A percentile compares a stretch with the other conserved stretches of the same genome.
Conservation (phyloP, 495 filamentous ascomycete genomes). For the Aspergillus campestris region DNA sequence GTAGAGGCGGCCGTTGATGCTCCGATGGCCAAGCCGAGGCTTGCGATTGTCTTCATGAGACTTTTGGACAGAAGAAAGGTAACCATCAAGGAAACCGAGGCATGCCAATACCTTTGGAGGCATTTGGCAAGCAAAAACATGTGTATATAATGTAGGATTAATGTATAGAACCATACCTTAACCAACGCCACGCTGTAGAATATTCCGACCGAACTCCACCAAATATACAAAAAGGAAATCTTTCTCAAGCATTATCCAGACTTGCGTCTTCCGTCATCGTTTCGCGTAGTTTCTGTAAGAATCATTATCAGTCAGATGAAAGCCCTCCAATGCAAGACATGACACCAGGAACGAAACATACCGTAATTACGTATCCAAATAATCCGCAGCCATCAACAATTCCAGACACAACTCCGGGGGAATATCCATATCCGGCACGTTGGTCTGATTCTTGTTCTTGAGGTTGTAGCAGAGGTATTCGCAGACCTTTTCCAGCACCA, state of each 20-base stretch:
- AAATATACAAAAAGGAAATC: not conserved
- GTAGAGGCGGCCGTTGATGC: slow-evolving; percentile 49
- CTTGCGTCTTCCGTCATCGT: too few relatives aligned
- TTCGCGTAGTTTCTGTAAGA: not conserved
- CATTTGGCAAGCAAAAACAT: not conserved
- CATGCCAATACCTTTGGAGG: not conserved
- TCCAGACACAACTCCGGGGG: slow-evolving; percentile 69
- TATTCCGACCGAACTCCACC: too few relatives aligned
- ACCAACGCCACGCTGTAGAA: not conserved
- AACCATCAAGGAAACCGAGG: too few relatives aligned
- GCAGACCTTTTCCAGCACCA: slow-evolving; percentile 81
- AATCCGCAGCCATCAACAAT: slow-evolving; percentile 76
- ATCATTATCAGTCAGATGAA: not conserved
- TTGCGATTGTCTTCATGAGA: not conserved
- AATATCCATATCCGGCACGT: slow-evolving; percentile 88
- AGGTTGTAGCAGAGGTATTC: slow-evolving; percentile 90
- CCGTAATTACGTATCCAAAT: slow-evolving; percentile 43
- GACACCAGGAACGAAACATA: slow-evolving; percentile 1
- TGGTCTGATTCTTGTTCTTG: slow-evolving; percentile 62
- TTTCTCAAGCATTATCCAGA: not conserved
- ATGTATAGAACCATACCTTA: not conserved
- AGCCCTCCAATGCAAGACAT: not conserved
- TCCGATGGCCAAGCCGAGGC: slow-evolving; percentile 29
- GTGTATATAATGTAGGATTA: not conserved
- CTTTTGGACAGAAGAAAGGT: too few relatives aligned